Evolutionary conservation across 495 filamentous ascomycete species (phyloP).

Genomic region (Schizothecium vesticola): DNA sequence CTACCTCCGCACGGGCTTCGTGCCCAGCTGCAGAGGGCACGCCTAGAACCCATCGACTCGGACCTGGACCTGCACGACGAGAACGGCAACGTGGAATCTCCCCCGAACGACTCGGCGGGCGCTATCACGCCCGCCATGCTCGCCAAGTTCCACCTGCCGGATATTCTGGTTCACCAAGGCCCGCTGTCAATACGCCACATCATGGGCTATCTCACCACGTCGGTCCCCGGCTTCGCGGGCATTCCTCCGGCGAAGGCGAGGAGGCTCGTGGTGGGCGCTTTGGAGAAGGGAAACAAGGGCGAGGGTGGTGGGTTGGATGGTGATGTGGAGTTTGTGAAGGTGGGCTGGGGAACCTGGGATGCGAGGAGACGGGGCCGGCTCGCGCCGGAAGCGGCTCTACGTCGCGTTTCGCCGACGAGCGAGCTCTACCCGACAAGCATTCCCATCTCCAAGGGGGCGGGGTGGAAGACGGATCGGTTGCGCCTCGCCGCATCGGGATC

Average conservation of each 20-base stretch:
- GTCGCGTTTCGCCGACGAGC: conserved; percentile 45
- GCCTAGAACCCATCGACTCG: conserved; percentile 69
- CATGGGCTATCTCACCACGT: conserved; percentile 86
- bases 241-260: conserved; percentile 91
- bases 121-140: conserved; percentile 81
- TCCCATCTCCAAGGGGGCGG: conserved; percentile 55
- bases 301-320: conserved; percentile 62
- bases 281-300: conserved; percentile 65
- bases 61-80: conserved; percentile 81
- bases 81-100: conserved; percentile 50
- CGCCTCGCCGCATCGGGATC: conserved; percentile 42
- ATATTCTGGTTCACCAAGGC: conserved; percentile 82
- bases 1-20: conserved; percentile 77
- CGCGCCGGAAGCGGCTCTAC: conserved; percentile 40
- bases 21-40: conserved; percentile 52
- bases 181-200: conserved; percentile 91
- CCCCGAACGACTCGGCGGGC: conserved; percentile 65
- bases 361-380: conserved; percentile 67
- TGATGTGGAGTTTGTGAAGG: conserved; percentile 89
- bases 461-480: conserved; percentile 43
- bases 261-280: conserved; percentile 75
- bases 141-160: conserved; percentile 85
- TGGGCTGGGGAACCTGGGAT: conserved; percentile 96
- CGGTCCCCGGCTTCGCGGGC: conserved; percentile 85
- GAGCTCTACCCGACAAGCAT: conserved; percentile 56